Conservation (phyloP, 139 green algal species). For the Bryopsis sp. region DNA sequence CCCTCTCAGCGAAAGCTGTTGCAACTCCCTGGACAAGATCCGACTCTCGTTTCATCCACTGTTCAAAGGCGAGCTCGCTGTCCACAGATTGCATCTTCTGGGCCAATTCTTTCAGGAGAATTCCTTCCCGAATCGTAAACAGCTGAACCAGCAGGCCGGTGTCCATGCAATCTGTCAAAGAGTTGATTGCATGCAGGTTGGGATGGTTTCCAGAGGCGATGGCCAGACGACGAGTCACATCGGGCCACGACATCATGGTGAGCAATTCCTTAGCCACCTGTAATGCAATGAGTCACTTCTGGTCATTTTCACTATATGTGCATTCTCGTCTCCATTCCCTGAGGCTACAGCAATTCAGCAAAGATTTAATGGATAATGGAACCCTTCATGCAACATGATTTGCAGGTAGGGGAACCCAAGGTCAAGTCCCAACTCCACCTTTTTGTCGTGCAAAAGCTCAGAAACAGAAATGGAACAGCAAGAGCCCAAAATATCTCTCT, state of each 20-base stretch:
- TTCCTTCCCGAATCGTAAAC: slow-evolving; percentile 48
- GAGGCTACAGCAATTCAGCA: too few relatives aligned
- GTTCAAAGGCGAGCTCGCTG: slow-evolving; percentile 53
- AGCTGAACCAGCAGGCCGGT: slow-evolving; percentile 22
- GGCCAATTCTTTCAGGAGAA: slow-evolving; percentile 46
- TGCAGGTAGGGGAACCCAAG: too few relatives aligned
- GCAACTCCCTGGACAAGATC: slow-evolving; percentile 56
- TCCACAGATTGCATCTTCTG: slow-evolving; percentile 32
- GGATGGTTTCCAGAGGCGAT: too few relatives aligned
- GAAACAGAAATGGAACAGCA: too few relatives aligned
- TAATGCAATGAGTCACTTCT: too few relatives aligned
- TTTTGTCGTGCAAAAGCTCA: too few relatives aligned
- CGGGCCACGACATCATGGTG: slow-evolving; percentile 27
- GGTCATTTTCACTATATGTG: too few relatives aligned
- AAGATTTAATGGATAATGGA: too few relatives aligned
- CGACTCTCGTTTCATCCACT: slow-evolving; percentile 78
- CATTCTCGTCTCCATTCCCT: too few relatives aligned
- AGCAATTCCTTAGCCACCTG: slow-evolving; percentile 61
- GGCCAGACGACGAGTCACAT: neutral
- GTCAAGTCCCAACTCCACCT: too few relatives aligned
- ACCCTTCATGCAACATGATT: too few relatives aligned
- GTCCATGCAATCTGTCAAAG: slow-evolving; percentile 12
- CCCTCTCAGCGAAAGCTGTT: slow-evolving; percentile 61
- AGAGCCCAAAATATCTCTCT: too few relatives aligned
- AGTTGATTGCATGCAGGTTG: neutral